These are phyloP conservation scores for Microascus cirrosus DNA, from an alignment of 2,329 filamentous ascomycete species.

Conservation along the genomic window DNA sequence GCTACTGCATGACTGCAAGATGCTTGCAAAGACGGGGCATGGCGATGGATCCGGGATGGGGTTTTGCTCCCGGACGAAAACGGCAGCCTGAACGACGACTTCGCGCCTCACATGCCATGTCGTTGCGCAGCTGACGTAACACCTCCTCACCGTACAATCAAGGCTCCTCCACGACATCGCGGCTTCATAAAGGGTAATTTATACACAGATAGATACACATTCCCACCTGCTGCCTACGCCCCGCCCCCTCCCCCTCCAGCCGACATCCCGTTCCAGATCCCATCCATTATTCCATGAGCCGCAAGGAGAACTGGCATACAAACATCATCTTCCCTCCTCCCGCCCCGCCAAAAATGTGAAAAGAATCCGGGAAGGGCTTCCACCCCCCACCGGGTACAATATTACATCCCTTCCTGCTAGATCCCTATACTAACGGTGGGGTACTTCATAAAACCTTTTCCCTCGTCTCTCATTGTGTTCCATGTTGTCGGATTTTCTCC, in stretches of 20 bases:
- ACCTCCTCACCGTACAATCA: background rate
- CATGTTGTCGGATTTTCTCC: background rate
- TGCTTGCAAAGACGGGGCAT: too few relatives aligned
- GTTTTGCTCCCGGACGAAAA: too few relatives aligned
- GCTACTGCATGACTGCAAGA: too few relatives aligned
- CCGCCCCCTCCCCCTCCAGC: background rate
- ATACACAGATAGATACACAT: background rate
- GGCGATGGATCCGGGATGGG: too few relatives aligned
- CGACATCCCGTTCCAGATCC: background rate
- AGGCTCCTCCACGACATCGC: background rate
- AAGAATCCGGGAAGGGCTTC: background rate
- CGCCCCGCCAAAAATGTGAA: background rate
- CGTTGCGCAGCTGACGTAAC: background rate
- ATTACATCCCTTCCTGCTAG: background rate
- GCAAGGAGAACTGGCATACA: too few relatives aligned
- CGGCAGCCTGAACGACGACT: too few relatives aligned
- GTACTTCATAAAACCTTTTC: background rate
- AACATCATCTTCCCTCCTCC: background rate
- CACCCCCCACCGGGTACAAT: background rate
- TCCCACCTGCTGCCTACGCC: background rate
- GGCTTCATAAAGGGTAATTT: background rate
- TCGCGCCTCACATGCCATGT: background rate
- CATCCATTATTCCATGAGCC: background rate
- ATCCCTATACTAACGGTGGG: background rate
- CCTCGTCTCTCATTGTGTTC: background rate